Evolutionary conservation across 805 yeast genomes (phyloP).

Genomic region (Hanseniaspora thailandica): DNA sequence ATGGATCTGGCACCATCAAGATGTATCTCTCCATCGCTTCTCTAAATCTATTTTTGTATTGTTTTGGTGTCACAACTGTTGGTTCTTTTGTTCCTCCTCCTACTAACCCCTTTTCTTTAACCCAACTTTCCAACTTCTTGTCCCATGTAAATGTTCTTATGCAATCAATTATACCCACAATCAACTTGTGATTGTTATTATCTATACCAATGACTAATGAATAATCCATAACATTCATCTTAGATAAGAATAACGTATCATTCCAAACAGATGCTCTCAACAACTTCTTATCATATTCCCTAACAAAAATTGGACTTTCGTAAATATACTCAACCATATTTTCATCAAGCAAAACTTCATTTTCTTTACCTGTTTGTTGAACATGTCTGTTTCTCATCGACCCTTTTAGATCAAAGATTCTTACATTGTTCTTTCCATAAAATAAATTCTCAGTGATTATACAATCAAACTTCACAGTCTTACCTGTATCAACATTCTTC

Average conservation of each 20-base stretch:
- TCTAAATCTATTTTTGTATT: constrained; percentile 83
- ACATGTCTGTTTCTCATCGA: constrained; percentile 97
- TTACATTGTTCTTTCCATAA: constrained; percentile 63
- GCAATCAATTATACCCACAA: constrained; percentile 90
- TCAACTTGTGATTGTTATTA: constrained; percentile 49
- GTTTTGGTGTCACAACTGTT: constrained; percentile 93
- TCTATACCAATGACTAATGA: constrained; percentile 91
- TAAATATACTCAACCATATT: constrained; percentile 97
- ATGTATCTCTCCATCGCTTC: constrained; percentile 97
- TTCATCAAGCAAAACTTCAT: constrained; percentile 89
- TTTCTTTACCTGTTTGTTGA: constrained; percentile 87
- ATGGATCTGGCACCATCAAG: constrained; percentile 78
- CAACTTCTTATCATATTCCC: constrained; percentile 80
- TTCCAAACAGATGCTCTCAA: constrained; percentile 85
- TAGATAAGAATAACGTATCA: constrained; percentile 84
- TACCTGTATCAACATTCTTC: constrained; percentile 63
- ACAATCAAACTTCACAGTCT: constrained; percentile 73
- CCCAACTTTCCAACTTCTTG: constrained; percentile 96
- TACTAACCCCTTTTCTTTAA: constrained; percentile 83
- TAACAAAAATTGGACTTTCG: constrained; percentile 87
- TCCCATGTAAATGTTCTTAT: constrained; percentile 97
- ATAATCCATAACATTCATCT: constrained; percentile 98
- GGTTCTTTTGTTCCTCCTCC: constrained; percentile 86
- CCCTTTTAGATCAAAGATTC: constrained; percentile 93
- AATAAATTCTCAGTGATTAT: constrained; percentile 92